A percentile compares a stretch with the other conserved stretches of the same genome.
These are phyloP conservation scores for Meredithiella fracta DNA, from an alignment of 2,329 filamentous ascomycete species.

Conservation along the genomic window DNA sequence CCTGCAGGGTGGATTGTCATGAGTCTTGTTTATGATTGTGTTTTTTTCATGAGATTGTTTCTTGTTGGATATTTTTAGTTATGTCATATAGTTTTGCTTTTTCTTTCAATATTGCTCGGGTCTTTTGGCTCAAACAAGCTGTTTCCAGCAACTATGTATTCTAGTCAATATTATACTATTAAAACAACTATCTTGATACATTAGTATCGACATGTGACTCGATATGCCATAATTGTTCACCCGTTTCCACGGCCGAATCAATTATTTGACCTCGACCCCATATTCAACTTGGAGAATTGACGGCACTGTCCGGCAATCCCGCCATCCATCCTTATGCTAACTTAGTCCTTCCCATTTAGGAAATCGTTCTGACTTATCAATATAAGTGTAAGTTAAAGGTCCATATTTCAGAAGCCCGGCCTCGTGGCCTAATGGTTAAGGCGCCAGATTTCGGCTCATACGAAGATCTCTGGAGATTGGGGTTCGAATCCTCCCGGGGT, in stretches of 20 bases:
- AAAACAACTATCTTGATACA: too few relatives aligned
- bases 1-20: background rate
- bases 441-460: slow-evolving; percentile 15
- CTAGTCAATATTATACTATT: slow-evolving; percentile 8
- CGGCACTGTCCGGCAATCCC: too few relatives aligned
- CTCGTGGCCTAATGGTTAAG: slow-evolving; percentile 15
- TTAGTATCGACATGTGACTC: too few relatives aligned
- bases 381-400: background rate
- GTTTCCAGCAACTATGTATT: background rate
- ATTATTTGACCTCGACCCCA: too few relatives aligned
- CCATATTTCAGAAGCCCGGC: slow-evolving; percentile 3
- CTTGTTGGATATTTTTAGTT: background rate
- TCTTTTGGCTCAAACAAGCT: background rate
- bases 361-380: too few relatives aligned
- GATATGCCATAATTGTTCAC: too few relatives aligned
- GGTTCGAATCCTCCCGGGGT: slow-evolving; percentile 15
- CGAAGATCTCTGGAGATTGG: slow-evolving; percentile 13
- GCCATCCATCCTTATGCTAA: too few relatives aligned
- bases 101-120: background rate
- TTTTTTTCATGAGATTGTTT: background rate
- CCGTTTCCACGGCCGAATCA: too few relatives aligned
- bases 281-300: too few relatives aligned
- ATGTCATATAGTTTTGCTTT: background rate
- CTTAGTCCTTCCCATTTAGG: too few relatives aligned
- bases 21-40: background rate